A percentile compares a stretch with the other conserved stretches of the same genome.
phyloP scores from a whole-genome alignment of 2,329 filamentous ascomycete species.

The Fusarium circinatum region DNA sequence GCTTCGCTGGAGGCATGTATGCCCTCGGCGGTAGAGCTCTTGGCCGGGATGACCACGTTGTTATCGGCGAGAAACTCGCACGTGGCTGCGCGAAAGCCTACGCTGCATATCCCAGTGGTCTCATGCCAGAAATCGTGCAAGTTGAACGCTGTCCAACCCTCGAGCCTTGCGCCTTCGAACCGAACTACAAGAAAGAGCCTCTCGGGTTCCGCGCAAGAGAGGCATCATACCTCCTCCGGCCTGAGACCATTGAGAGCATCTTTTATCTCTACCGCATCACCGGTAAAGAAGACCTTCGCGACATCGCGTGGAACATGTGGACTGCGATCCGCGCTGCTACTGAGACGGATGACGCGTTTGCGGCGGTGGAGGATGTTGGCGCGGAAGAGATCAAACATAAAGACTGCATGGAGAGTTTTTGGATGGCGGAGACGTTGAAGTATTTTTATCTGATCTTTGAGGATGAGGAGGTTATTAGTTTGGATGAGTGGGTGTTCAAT shows the following conservation, averaged over 20 bases:
- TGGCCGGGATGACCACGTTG: slow-evolving; percentile 59
- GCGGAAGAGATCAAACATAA: slow-evolving; percentile 57
- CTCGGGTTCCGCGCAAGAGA: slow-evolving; percentile 36
- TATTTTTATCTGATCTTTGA: slow-evolving; percentile 80
- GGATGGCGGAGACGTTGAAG: slow-evolving; percentile 79
- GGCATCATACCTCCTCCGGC: slow-evolving; percentile 30
- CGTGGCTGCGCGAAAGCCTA: slow-evolving; percentile 74
- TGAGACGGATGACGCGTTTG: slow-evolving; percentile 68
- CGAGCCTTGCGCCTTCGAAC: slow-evolving; percentile 39
- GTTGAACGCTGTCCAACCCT: slow-evolving; percentile 53
- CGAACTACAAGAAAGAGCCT: slow-evolving; percentile 8
- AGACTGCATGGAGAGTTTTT: slow-evolving; percentile 77
- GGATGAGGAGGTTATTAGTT: slow-evolving; percentile 68
- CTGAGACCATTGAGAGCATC: slow-evolving; percentile 79
- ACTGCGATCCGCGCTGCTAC: slow-evolving; percentile 68
- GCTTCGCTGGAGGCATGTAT: slow-evolving; percentile 74
- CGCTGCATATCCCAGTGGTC: slow-evolving; percentile 63
- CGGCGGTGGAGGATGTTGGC: slow-evolving; percentile 72
- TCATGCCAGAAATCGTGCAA: slow-evolving; percentile 70
- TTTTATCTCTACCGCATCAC: slow-evolving; percentile 82
- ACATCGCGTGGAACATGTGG: slow-evolving; percentile 81
- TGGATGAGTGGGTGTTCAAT: slow-evolving; percentile 76
- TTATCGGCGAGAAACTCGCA: slow-evolving; percentile 66
- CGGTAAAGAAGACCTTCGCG: slow-evolving; percentile 71
- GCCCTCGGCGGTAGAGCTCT: slow-evolving; percentile 70